These are phyloP conservation scores for Capronia epimyces DNA, from an alignment of 2,329 filamentous ascomycete species.

Conservation along the genomic window DNA sequence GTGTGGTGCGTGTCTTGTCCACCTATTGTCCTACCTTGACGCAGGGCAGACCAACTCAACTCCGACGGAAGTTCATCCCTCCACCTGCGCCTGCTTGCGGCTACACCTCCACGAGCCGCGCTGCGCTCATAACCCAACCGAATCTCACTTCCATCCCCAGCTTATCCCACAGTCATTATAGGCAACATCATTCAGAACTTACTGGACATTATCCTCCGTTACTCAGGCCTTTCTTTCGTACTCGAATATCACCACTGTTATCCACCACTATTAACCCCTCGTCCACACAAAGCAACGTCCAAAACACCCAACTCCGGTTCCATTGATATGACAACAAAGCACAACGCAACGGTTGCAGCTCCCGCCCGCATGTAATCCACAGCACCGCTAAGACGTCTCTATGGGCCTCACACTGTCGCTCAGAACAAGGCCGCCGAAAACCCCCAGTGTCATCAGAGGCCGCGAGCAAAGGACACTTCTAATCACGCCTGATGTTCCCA, in stretches of 20 bases:
- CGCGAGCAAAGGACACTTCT: slow-evolving; percentile 11
- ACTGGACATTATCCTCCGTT: not conserved
- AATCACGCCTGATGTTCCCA: slow-evolving; percentile 19
- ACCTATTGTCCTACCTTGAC: too few relatives aligned
- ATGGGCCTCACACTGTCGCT: slow-evolving; percentile 26
- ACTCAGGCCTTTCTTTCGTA: not conserved
- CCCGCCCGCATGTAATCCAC: slow-evolving; percentile 15
- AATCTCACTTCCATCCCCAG: not conserved
- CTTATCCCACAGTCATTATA: not conserved
- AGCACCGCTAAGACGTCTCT: slow-evolving; percentile 15
- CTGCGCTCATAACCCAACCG: not conserved
- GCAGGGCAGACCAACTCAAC: too few relatives aligned
- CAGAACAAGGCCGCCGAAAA: slow-evolving; percentile 21
- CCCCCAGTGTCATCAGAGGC: slow-evolving; percentile 10
- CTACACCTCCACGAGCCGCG: not conserved
- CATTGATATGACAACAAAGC: slow-evolving; percentile 16
- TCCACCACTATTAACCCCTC: not conserved
- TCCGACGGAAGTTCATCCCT: too few relatives aligned
- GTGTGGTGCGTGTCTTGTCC: too few relatives aligned
- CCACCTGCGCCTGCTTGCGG: not conserved
- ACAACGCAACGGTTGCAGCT: slow-evolving; percentile 1
- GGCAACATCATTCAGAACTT: not conserved
- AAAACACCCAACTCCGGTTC: slow-evolving; percentile 1
- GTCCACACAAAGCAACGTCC: not conserved
- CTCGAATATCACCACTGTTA: not conserved